Evolutionary conservation across 2,329 filamentous ascomycete species (phyloP).

Genomic region (Magnaporthiopsis incrustans): DNA sequence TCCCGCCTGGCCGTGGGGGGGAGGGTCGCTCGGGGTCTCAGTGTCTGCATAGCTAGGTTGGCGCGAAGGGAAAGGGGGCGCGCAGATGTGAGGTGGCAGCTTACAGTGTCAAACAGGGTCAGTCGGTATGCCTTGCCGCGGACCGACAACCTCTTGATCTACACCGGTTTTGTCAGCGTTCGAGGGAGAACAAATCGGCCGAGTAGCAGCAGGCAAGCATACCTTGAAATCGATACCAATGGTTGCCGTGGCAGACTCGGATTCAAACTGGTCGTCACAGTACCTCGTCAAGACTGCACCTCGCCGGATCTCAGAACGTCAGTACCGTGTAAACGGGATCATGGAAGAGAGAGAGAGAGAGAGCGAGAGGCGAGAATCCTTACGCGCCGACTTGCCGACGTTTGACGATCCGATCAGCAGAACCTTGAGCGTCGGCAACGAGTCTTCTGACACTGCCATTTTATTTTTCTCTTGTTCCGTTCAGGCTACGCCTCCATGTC

Average conservation of each 20-base stretch:
- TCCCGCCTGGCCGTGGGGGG: constrained; percentile 24
- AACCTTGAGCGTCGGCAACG: constrained; percentile 42
- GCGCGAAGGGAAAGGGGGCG: too few relatives aligned
- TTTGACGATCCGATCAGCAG: constrained; percentile 48
- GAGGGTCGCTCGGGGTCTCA: too few relatives aligned
- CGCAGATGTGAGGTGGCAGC: too few relatives aligned
- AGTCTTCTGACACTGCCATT: constrained; percentile 32
- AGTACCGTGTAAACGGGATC: background rate
- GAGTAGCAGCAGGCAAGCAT: constrained; percentile 2
- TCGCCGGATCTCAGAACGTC: background rate
- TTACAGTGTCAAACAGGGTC: constrained; percentile 44
- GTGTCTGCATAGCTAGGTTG: background rate
- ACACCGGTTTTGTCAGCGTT: background rate
- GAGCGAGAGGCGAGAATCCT: constrained; percentile 16
- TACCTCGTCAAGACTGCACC: constrained; percentile 44
- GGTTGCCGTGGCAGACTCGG: constrained; percentile 44
- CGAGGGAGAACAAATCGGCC: too few relatives aligned
- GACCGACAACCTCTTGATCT: constrained; percentile 46
- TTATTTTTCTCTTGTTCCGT: background rate
- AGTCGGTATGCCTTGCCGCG: constrained; percentile 42
- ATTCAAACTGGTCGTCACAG: constrained; percentile 49
- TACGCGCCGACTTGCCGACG: constrained; percentile 47
- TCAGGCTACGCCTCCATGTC: too few relatives aligned
- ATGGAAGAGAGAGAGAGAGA: too few relatives aligned
- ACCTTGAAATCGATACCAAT: constrained; percentile 52